phyloP scores from a whole-genome alignment of 2,329 filamentous ascomycete genomes.

The Nemania sp. region DNA sequence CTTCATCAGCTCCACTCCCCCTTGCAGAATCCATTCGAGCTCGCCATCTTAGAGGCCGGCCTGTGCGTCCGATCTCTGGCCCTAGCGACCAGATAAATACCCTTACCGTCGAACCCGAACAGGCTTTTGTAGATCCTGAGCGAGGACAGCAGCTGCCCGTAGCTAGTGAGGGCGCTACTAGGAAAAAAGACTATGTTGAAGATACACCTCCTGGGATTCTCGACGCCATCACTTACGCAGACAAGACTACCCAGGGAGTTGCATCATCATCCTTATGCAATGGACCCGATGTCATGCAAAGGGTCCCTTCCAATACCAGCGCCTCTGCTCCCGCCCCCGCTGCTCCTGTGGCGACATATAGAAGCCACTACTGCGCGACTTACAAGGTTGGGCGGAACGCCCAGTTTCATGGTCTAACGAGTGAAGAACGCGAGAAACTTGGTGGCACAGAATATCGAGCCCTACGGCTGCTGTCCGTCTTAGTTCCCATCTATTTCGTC shows the following conservation, averaged over 20 bases:
- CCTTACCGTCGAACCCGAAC: conserved; percentile 26
- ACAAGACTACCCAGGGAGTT: conserved; percentile 20
- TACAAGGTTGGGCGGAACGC: conserved; percentile 43
- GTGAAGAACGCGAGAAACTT: conserved; percentile 49
- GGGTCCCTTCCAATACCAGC: conserved; percentile 22
- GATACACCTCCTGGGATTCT: conserved; percentile 3
- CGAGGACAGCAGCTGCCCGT: neutral
- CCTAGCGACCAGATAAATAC: conserved; percentile 29
- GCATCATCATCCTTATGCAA: conserved; percentile 29
- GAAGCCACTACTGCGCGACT: conserved; percentile 39
- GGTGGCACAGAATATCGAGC: conserved; percentile 68
- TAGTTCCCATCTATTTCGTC: conserved; percentile 64
- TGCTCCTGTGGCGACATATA: conserved; percentile 24
- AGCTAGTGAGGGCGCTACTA: neutral
- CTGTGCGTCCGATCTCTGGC: conserved; percentile 27
- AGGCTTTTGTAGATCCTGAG: neutral
- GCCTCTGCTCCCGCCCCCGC: conserved; percentile 10
- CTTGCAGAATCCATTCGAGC: neutral
- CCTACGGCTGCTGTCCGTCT: conserved; percentile 58
- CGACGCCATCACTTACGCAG: conserved; percentile 33
- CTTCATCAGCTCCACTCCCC: conserved; percentile 9
- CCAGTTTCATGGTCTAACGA: conserved; percentile 35
- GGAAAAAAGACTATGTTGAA: neutral
- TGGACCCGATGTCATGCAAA: conserved; percentile 21
- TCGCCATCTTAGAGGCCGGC: neutral